phyloP scores from a whole-genome alignment of 768 basidiomycete species.

The Lactarius deliciosus region DNA sequence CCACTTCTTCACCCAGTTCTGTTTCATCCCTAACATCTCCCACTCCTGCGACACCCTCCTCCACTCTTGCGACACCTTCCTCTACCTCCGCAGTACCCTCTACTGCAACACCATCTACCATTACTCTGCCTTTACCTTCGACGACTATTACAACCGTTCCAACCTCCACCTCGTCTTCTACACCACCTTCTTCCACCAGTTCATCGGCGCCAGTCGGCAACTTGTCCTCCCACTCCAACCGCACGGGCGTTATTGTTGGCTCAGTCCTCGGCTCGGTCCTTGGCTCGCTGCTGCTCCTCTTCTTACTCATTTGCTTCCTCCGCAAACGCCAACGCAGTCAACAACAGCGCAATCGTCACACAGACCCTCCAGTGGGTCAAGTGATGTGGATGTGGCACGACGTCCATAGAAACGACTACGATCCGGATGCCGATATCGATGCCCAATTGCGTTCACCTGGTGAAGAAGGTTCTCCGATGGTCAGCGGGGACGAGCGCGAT shows the following conservation, averaged over 20 bases:
- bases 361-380: slow-evolving; percentile 10
- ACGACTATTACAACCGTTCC: background rate
- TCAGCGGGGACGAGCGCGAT: slow-evolving; percentile 68
- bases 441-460: slow-evolving; percentile 41
- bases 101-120: slow-evolving; percentile 14
- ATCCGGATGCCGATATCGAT: slow-evolving; percentile 18
- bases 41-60: slow-evolving; percentile 34
- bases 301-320: slow-evolving; percentile 32
- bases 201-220: slow-evolving; percentile 1
- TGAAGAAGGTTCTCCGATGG: slow-evolving; percentile 69
- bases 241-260: slow-evolving; percentile 24
- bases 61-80: slow-evolving; percentile 34
- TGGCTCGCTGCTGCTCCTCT: slow-evolving; percentile 25
- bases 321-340: slow-evolving; percentile 40
- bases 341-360: background rate
- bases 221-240: slow-evolving; percentile 6
- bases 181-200: slow-evolving; percentile 1
- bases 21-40: slow-evolving; percentile 33
- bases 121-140: slow-evolving; percentile 14
- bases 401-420: slow-evolving; percentile 13
- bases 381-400: slow-evolving; percentile 31
- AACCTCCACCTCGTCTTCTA: slow-evolving; percentile 9
- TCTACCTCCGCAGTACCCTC: slow-evolving; percentile 12
- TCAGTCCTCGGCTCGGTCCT: slow-evolving; percentile 27
- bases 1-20: slow-evolving; percentile 32